Conservation (phyloP, 108 stramenopile genomes). For the Epithemia pelagica region DNA sequence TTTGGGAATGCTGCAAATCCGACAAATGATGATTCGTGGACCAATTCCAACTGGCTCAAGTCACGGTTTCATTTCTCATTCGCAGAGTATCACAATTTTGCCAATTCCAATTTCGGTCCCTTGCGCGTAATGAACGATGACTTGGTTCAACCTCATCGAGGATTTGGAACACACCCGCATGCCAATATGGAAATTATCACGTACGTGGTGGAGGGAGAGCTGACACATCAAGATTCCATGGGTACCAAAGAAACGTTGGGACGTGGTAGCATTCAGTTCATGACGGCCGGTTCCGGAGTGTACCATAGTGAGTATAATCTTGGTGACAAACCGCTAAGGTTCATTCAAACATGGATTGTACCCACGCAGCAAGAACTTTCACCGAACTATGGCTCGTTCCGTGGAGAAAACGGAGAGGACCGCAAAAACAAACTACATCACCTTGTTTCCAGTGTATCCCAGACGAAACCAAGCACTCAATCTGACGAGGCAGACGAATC, state of each 20-base stretch:
- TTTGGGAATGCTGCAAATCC: conserved; percentile 59
- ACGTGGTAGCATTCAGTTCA: conserved; percentile 72
- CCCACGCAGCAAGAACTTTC: conserved; percentile 36
- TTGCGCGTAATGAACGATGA: conserved; percentile 84
- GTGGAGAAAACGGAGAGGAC: not conserved
- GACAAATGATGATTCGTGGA: conserved; percentile 38
- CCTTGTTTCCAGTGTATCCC: conserved; percentile 43
- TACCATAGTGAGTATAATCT: conserved; percentile 63
- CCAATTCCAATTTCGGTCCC: conserved; percentile 58
- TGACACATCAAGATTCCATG: conserved; percentile 70
- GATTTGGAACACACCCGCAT: conserved; percentile 81
- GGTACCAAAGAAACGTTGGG: conserved; percentile 68
- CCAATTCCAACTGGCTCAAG: conserved; percentile 73
- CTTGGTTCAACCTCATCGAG: conserved; percentile 67
- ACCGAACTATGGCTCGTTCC: conserved; percentile 65
- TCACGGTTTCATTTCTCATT: conserved; percentile 82
- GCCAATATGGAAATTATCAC: conserved; percentile 77
- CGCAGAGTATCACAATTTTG: conserved; percentile 66
- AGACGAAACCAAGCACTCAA: conserved; percentile 16
- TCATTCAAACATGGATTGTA: conserved; percentile 81
- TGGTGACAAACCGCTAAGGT: conserved; percentile 49
- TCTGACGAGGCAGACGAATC: not conserved
- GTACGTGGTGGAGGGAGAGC: conserved; percentile 57
- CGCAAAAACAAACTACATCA: conserved; percentile 47
- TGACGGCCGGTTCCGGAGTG: conserved; percentile 74